Evolutionary conservation across 2,329 filamentous ascomycete species (phyloP).

Genomic region (Stemphylium beticola): DNA sequence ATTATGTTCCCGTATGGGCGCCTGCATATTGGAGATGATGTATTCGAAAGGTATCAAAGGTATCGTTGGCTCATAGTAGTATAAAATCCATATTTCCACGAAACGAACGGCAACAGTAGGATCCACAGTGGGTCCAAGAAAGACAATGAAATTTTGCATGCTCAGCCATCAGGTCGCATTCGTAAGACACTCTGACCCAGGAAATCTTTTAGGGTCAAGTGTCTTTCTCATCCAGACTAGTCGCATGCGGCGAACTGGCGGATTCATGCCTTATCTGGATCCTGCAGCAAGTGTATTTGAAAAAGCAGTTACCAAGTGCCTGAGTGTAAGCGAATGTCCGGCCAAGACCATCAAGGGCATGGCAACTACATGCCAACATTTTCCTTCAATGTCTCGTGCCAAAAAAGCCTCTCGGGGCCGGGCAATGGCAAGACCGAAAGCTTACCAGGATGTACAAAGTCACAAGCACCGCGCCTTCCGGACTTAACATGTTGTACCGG

Average conservation of each 20-base stretch:
- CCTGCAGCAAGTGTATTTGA: slow-evolving; percentile 5
- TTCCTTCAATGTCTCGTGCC: slow-evolving; percentile 2
- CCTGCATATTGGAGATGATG: neutral
- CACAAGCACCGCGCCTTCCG: slow-evolving; percentile 12
- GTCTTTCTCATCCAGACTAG: slow-evolving; percentile 10
- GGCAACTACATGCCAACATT: neutral
- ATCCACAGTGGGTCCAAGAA: neutral
- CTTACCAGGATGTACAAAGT: slow-evolving; percentile 13
- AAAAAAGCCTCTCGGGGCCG: slow-evolving; percentile 16
- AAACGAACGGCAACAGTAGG: neutral
- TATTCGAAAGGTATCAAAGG: neutral
- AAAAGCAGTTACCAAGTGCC: slow-evolving; percentile 8
- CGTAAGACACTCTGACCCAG: neutral
- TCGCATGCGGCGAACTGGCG: slow-evolving; percentile 5
- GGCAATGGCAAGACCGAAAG: slow-evolving; percentile 20
- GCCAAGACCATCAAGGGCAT: neutral
- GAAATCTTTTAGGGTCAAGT: slow-evolving; percentile 2
- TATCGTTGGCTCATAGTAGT: neutral
- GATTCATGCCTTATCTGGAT: neutral
- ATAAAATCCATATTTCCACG: neutral
- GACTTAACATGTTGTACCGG: slow-evolving; percentile 14
- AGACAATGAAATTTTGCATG: neutral
- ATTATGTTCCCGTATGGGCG: neutral
- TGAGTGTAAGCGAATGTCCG: neutral
- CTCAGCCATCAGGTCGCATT: neutral